Base-by-base conservation (phyloP, 208 protist species). In the Leishmania aethiopica region DNA sequence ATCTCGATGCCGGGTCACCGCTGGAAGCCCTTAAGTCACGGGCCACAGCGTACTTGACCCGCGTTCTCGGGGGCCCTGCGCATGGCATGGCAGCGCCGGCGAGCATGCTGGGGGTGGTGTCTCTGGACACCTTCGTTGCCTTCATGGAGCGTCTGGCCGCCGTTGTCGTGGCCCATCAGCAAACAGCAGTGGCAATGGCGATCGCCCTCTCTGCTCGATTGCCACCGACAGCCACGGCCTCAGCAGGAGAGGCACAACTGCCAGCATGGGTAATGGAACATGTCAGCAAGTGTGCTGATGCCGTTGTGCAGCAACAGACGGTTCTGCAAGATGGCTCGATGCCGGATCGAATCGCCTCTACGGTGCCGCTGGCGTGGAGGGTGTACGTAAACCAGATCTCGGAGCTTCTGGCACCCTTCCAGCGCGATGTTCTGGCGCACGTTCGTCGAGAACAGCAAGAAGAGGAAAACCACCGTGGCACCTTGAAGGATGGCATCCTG, bases 81-180 rank as follows among this genome's bases (percentile, higher is more conserved):
- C 35, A 22, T 53, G 57, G 13, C 53, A 64, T 45, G 51, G 49
- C 47, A 37, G 51, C 40, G 51, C 6, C 57, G 19, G 57, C 51
- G 22, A 47, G 53, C 53, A 28, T 45, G 53, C 32, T 45, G 51
- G 53, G 13, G 28, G 22, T 79, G 78, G 55, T 86, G 45, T 80
- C 75, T 5, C n/a, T 80, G 5, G 75, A 83, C 51, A 59, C 67
- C 2, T 86, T 86, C 13, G 67, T 80, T n/a, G 35, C 74, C 3
- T 22, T 83, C 35, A 86, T 86, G 83, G 72, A 83, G 32, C 55
- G 75, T 22, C 40, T 86, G 17, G 11, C 74, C 37, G 10, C 73
- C 0, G 4, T 80, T 32, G 17, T 83, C 2, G 78, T 69, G 4
- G 62, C 75, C 2, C 78, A 79, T 17, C 78, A 83, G 35, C 42